Percentiles rank a stretch among this genome's conserved stretches.
phyloP scores from a whole-genome alignment of 106 monocot species.

The Cymbidium sinense region DNA sequence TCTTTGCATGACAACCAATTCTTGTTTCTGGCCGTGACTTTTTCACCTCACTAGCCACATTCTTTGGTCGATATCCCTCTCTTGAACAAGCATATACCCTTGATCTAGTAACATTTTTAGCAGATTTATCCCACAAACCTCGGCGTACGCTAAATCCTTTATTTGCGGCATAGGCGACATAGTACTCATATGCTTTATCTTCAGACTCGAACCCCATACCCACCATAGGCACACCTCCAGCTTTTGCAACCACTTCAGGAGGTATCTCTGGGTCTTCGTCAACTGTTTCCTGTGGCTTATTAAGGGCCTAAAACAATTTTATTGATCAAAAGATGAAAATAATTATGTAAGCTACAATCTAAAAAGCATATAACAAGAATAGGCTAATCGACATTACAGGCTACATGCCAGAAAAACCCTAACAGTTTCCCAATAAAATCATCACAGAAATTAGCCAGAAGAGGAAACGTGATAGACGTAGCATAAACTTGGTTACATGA shows the following conservation, averaged over 20 bases:
- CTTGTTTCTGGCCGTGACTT: slow-evolving; percentile 45
- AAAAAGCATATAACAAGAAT: neutral
- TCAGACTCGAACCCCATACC: slow-evolving; percentile 72
- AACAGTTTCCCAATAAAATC: neutral
- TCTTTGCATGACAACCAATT: slow-evolving; percentile 59
- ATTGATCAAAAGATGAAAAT: neutral
- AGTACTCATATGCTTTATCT: slow-evolving; percentile 67
- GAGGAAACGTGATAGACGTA: neutral
- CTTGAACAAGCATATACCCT: slow-evolving; percentile 63
- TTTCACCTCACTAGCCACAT: slow-evolving; percentile 30
- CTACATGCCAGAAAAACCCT: neutral
- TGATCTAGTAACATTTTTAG: slow-evolving; percentile 46
- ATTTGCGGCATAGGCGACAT: slow-evolving; percentile 52
- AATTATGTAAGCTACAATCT: neutral
- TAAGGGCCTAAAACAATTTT: slow-evolving; percentile 20
- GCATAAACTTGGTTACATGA: neutral
- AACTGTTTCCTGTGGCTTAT: slow-evolving; percentile 22
- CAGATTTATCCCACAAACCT: slow-evolving; percentile 64
- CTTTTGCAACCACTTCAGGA: slow-evolving; percentile 47
- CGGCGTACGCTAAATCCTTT: slow-evolving; percentile 69
- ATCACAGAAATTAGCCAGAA: too few species aligned
- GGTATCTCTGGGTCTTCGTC: slow-evolving; percentile 48
- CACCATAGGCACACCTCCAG: slow-evolving; percentile 63
- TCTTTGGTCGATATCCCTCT: slow-evolving; percentile 65
- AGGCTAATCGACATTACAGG: neutral